These are phyloP conservation scores for Seminavis robusta DNA, from an alignment of 108 stramenopile species.

Conservation along the genomic window DNA sequence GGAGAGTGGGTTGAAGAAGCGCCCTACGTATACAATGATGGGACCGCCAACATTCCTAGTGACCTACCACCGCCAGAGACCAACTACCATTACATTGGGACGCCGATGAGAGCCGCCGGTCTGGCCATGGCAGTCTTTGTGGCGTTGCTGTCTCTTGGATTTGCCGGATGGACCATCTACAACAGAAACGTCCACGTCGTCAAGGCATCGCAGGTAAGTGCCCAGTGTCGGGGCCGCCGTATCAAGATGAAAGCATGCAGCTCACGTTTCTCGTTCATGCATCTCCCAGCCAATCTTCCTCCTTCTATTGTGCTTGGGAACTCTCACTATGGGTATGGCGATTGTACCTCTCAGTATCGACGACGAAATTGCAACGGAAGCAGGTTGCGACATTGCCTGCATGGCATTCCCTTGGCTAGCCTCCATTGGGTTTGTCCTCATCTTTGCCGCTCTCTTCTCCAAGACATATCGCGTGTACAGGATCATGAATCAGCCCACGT, in stretches of 20 bases:
- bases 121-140: no score
- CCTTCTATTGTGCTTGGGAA: slow-evolving; percentile 31
- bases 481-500: slow-evolving; percentile 16
- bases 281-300: slow-evolving; percentile 50
- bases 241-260: no score
- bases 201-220: slow-evolving; percentile 13
- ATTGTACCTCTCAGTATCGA: slow-evolving; percentile 25
- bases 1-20: slow-evolving; percentile 23
- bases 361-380: background rate
- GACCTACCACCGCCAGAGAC: slow-evolving; percentile 29
- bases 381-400: slow-evolving; percentile 14
- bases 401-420: slow-evolving; percentile 19
- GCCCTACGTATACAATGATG: slow-evolving; percentile 39
- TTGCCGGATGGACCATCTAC: slow-evolving; percentile 17
- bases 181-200: slow-evolving; percentile 23
- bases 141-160: slow-evolving; percentile 15
- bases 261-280: no score
- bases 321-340: slow-evolving; percentile 30
- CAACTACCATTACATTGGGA: no score
- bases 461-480: slow-evolving; percentile 58
- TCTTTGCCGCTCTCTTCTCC: slow-evolving; percentile 43
- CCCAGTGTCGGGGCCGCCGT: slow-evolving; percentile 12
- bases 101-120: no score
- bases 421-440: slow-evolving; percentile 29
- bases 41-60: slow-evolving; percentile 19